Evolutionary conservation across 1,139 yeast species (phyloP).

Genomic region (Sugiyamaella neomexicana): DNA sequence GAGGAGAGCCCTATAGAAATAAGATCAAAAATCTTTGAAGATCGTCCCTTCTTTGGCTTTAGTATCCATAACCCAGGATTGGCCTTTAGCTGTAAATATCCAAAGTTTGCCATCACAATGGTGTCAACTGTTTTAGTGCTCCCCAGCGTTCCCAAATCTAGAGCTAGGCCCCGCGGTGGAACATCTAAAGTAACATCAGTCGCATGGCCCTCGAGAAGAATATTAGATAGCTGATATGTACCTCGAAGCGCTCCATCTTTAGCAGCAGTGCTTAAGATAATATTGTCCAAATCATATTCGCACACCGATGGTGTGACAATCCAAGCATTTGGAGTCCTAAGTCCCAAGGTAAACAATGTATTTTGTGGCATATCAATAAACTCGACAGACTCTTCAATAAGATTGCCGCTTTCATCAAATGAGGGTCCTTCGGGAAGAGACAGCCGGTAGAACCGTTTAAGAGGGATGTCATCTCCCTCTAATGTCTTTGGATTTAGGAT

Average conservation of each 20-base stretch:
- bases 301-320: conserved; percentile 52
- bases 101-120: conserved; percentile 66
- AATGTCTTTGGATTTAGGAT: conserved; percentile 59
- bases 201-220: conserved; percentile 73
- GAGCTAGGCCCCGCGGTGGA: conserved; percentile 54
- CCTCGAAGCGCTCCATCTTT: conserved; percentile 40
- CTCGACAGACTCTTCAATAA: conserved; percentile 20
- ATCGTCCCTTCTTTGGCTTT: conserved; percentile 46
- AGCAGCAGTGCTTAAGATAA: conserved; percentile 46
- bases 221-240: conserved; percentile 49
- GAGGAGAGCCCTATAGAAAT: conserved; percentile 37
- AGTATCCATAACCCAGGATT: conserved; percentile 68
- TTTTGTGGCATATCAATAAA: conserved; percentile 51
- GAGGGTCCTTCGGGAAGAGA: conserved; percentile 44
- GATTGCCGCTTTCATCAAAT: conserved; percentile 43
- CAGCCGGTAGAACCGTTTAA: conserved; percentile 61
- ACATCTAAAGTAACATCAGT: conserved; percentile 44
- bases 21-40: conserved; percentile 47
- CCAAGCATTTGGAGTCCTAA: conserved; percentile 72
- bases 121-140: conserved; percentile 50
- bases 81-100: conserved; percentile 72
- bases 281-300: conserved; percentile 61
- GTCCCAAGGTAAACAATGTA: conserved; percentile 54
- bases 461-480: conserved; percentile 46
- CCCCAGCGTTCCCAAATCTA: conserved; percentile 44